Evolutionary conservation across 2,329 filamentous ascomycete species (phyloP).

Genomic region (Oidium heveae): DNA sequence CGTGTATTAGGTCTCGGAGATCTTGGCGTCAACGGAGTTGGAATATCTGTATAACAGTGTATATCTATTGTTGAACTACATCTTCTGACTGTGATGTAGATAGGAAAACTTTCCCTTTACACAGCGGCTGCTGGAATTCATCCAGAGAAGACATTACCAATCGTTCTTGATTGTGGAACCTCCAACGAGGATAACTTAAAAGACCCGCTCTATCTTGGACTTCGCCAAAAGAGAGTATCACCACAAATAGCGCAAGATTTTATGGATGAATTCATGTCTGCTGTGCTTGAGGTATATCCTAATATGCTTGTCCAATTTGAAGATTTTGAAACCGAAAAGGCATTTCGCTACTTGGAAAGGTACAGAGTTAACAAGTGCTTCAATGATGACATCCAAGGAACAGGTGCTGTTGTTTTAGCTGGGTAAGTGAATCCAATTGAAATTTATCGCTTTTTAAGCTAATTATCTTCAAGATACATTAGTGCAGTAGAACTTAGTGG

Average conservation of each 20-base stretch:
- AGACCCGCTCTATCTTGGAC: conserved; percentile 67
- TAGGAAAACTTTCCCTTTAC: conserved; percentile 89
- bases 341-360: conserved; percentile 76
- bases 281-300: conserved; percentile 47
- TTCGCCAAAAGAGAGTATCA: conserved; percentile 57
- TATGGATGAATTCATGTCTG: conserved; percentile 92
- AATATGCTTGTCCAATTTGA: conserved; percentile 69
- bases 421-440: conserved; percentile 27
- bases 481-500: conserved; percentile 61
- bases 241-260: conserved; percentile 66
- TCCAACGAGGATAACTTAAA: conserved; percentile 39
- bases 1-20: conserved; percentile 83
- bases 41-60: conserved; percentile 45
- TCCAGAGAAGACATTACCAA: conserved; percentile 57
- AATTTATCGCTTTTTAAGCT: neutral
- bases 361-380: conserved; percentile 92
- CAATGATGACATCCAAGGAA: conserved; percentile 97
- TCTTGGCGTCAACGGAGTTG: conserved; percentile 88
- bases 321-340: conserved; percentile 81
- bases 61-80: neutral
- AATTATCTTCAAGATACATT: conserved; percentile 24
- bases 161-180: conserved; percentile 41
- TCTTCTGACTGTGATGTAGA: conserved; percentile 17
- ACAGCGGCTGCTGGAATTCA: conserved; percentile 87
- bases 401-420: conserved; percentile 77